Base-by-base conservation (phyloP, 1,284 basidiomycete species). In the Cryptococcus amylolentus region DNA sequence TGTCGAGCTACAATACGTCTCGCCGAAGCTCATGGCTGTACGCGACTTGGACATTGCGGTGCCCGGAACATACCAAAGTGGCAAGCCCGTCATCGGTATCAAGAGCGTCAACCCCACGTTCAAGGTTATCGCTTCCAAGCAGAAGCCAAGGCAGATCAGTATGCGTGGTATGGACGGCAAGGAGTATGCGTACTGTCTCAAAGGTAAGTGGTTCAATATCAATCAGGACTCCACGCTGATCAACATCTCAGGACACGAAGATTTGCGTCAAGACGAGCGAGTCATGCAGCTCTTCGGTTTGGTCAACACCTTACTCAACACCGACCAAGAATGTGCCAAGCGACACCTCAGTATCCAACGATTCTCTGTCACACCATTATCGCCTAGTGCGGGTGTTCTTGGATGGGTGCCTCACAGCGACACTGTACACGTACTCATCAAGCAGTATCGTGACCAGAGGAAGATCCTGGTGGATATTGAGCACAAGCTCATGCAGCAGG, bases 251-350 rank as follows among this genome's bases (percentile, higher is more conserved):
- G 89, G 91, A n/a, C 95, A 98, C 77, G 96, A 98, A 78, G 96
- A 99, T 80, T 81, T 98, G 63, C 91, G 96, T 52, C 96, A 98
- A 78, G 96, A 99, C 75, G 96, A 99, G 74, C 85, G 96, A 60
- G 96, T 98, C 58, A 98, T 98, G 96, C 96, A 99, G 76, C 83
- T 98, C 12, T 98, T 98, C 77, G 91, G 95, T 56, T 84, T 98
- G 52, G 90, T 98, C 73, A 98, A 99, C 77, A 97, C 91, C 1
- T 80, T 98, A 0, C 84, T 99, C 18, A 88, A 89, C 14, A 87
- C 91, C 44, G 95, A 99, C 72, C 89, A 92, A 23, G 87, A 91
- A 72, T 92, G 89, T 72, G 98, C 97, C 84, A 97, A 97, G 81
- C 84, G 96, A 31, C 89, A 94, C 62, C 82, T 99, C 48, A 91